A percentile compares a stretch with the other conserved stretches of the same genome.
These are phyloP conservation scores for Gaeumannomyces tritici DNA, from an alignment of 2,329 filamentous ascomycete species.

Conservation along the genomic window DNA sequence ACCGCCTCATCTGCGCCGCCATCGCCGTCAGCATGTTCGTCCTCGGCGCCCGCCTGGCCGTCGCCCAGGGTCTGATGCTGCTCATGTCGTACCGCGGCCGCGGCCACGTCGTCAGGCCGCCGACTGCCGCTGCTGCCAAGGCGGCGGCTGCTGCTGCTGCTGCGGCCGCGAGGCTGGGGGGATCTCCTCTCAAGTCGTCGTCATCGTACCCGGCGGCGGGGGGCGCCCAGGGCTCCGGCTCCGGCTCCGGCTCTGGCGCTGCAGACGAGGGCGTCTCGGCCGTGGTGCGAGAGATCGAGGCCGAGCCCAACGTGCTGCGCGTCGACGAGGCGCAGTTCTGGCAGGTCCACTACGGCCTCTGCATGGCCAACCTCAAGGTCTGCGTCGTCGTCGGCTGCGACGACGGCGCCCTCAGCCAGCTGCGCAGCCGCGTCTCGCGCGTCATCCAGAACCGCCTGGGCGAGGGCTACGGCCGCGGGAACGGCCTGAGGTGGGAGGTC, in stretches of 20 bases:
- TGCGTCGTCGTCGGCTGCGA: slow-evolving; percentile 55
- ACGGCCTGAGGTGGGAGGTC: slow-evolving; percentile 83
- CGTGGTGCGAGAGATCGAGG: slow-evolving; percentile 77
- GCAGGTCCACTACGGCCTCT: slow-evolving; percentile 96
- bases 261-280: slow-evolving; percentile 40
- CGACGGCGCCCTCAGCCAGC: slow-evolving; percentile 60
- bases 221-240: neutral
- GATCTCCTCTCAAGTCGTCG: no score
- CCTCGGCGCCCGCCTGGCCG: slow-evolving; percentile 73
- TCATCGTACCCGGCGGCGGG: no score
- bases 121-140: neutral
- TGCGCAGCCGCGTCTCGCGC: slow-evolving; percentile 67
- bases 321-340: slow-evolving; percentile 93
- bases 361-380: slow-evolving; percentile 88
- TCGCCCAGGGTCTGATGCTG: slow-evolving; percentile 84
- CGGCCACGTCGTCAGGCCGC: slow-evolving; percentile 5
- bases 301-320: slow-evolving; percentile 62
- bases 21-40: slow-evolving; percentile 85
- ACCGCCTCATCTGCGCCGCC: slow-evolving; percentile 68
- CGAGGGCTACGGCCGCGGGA: slow-evolving; percentile 74
- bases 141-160: slow-evolving; percentile 19
- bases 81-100: slow-evolving; percentile 71
- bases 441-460: slow-evolving; percentile 79
- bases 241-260: no score
- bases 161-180: slow-evolving; percentile 12